phyloP scores from a whole-genome alignment of 2,329 filamentous ascomycete genomes.

The Tolypocladium album region DNA sequence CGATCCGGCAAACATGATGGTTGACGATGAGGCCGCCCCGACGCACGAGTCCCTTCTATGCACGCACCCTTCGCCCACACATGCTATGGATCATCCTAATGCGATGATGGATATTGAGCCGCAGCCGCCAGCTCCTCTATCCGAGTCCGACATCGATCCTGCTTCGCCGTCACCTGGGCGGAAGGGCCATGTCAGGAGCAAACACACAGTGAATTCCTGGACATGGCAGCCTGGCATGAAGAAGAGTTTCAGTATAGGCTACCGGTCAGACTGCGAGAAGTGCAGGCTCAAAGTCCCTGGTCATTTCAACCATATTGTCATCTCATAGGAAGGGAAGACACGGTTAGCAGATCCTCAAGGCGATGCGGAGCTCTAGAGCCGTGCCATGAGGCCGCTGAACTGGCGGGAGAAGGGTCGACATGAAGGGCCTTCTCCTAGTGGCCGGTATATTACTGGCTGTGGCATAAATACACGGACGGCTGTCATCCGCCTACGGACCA shows the following conservation, averaged over 20 bases:
- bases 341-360: constrained; percentile 13
- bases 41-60: constrained; percentile 6
- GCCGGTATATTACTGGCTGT: not conserved
- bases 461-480: not conserved
- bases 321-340: constrained; percentile 35
- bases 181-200: constrained; percentile 46
- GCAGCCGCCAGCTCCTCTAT: constrained; percentile 10
- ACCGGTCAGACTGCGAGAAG: constrained; percentile 67
- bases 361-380: constrained; percentile 13
- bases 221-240: constrained; percentile 54
- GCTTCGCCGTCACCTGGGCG: constrained; percentile 36
- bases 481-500: not conserved
- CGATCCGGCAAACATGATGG: constrained; percentile 18
- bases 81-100: constrained; percentile 29
- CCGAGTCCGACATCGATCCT: constrained; percentile 23
- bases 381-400: constrained; percentile 13
- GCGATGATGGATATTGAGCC: constrained; percentile 25
- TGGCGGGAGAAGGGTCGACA: constrained; percentile 8
- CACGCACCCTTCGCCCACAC: constrained; percentile 14
- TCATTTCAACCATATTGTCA: constrained; percentile 72
- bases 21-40: constrained; percentile 21
- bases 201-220: constrained; percentile 50
- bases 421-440: not conserved
- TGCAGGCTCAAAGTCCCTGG: constrained; percentile 65
- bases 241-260: constrained; percentile 68